Base-by-base conservation (phyloP, 1,139 yeast species). In the Scheffersomyces illinoinensis region DNA sequence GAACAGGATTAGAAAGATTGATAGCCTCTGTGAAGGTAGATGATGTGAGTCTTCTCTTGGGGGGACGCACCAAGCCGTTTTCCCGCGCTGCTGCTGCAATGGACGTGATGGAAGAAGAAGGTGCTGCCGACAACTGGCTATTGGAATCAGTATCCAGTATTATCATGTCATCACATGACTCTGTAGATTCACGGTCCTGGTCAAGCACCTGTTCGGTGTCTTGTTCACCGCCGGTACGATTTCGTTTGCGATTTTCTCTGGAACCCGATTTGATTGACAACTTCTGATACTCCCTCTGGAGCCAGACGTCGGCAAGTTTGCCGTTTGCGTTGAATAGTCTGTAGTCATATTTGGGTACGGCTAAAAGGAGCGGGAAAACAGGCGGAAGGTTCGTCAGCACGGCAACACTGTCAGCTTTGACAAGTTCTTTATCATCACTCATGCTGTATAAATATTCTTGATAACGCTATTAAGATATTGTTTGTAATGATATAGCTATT, bases 121-220 rank as follows among this genome's bases (percentile, higher is more conserved):
- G 59, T 18, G 59, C 63, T 17, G 60, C 69, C 14, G 76, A 70
- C 8, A 68, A 61, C 58, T 70, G 73, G 55, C 73, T 66, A 59
- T 68, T 70, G 47, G 68, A 66, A 50, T 79, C 83, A 17, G 74
- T 70, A 62, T 78, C 83, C 7, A 81, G 74, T 39, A 75, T 66
- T 43, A 69, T 60, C 77, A 78, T 72, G 46, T 79, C 83, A 54
- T 79, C 83, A 53, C 73, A 70, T 1, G 76, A 68, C n/a, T 72
- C 76, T 47, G 68, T 58, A 49, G 69, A 64, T 39, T 64, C 66
- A 47, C 53, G 54, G 10, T 62, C 65, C 33, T 62, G 59, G 20
- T 54, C 57, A n/a, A 58, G 47, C 8, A 57, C 24, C 12, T 54
- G 51, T 18, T 58, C 60, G 23, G 18, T 26, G 24, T 59, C 61